A percentile compares a stretch with the other conserved stretches of the same genome.
These are phyloP conservation scores for Naganishia albida DNA, from an alignment of 1,284 basidiomycete species.

Conservation along the genomic window DNA sequence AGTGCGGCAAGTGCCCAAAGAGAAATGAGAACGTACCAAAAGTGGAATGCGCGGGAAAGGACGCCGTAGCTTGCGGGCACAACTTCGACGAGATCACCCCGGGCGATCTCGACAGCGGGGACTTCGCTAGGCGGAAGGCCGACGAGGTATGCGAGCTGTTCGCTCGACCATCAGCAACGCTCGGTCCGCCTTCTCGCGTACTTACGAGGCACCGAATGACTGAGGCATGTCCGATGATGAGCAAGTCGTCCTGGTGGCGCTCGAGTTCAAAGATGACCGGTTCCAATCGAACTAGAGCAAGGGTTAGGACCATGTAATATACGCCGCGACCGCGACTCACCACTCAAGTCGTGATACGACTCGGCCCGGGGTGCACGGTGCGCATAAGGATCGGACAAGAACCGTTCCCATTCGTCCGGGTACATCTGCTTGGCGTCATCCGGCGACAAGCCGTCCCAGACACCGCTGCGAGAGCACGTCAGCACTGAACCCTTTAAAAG, in stretches of 20 bases:
- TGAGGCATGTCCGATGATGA: constrained; percentile 85
- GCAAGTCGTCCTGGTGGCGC: constrained; percentile 71
- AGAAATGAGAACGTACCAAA: constrained; percentile 64
- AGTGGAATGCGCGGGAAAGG: constrained; percentile 82
- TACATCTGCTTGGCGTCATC: constrained; percentile 87
- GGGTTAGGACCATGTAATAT: too few species aligned
- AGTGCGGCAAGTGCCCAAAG: background rate
- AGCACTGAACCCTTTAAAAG: background rate
- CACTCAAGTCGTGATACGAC: constrained; percentile 84
- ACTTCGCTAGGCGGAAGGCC: constrained; percentile 95
- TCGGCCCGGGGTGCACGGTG: constrained; percentile 90
- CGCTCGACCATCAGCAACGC: background rate
- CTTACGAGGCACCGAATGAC: constrained; percentile 87
- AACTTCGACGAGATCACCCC: constrained; percentile 85
- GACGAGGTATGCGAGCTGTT: constrained; percentile 78
- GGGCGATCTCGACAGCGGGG: constrained; percentile 90
- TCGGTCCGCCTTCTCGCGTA: background rate
- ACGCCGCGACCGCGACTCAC: constrained; percentile 57
- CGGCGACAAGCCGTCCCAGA: constrained; percentile 91
- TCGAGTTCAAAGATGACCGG: constrained; percentile 82
- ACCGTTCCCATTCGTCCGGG: constrained; percentile 90
- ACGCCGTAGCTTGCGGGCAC: constrained; percentile 88
- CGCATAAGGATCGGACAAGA: constrained; percentile 87
- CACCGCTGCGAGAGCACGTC: constrained; percentile 58
- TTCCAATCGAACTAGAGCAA: constrained; percentile 67